phyloP scores from a whole-genome alignment of 169 alveolate species.

The Eimeria acervulina region DNA sequence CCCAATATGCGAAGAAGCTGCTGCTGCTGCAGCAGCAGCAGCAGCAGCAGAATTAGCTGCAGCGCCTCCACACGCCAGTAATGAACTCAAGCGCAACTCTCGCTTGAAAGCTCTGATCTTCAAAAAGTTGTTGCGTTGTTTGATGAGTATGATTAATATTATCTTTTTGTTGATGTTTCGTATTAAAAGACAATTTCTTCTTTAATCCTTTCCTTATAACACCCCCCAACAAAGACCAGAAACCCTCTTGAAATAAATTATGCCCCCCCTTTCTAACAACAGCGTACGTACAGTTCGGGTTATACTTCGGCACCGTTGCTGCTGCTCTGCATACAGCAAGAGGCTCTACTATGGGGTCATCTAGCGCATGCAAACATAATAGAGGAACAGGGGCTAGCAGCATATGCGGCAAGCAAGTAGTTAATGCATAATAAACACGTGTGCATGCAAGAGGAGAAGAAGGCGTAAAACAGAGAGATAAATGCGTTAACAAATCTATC shows the following conservation, averaged over 20 bases:
- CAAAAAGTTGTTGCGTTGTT: neutral
- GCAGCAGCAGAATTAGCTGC: neutral
- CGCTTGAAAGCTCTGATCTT: slow-evolving; percentile 45
- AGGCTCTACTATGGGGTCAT: slow-evolving; percentile 54
- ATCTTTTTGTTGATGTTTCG: neutral
- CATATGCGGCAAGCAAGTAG: slow-evolving; percentile 32
- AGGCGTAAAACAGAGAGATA: slow-evolving; percentile 12
- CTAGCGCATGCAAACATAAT: slow-evolving; percentile 64
- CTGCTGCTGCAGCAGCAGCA: too few relatives aligned
- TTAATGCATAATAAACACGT: slow-evolving; percentile 31
- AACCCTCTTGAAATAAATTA: slow-evolving; percentile 7
- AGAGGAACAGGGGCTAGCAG: slow-evolving; percentile 62
- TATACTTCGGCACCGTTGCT: slow-evolving; percentile 49
- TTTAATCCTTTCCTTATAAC: neutral
- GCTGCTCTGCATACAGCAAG: slow-evolving; percentile 30
- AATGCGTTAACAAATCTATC: slow-evolving; percentile 43
- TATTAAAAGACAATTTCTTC: too few relatives aligned
- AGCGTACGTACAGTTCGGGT: slow-evolving; percentile 61
- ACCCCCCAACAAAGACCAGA: neutral
- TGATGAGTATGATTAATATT: neutral
- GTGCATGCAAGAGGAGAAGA: slow-evolving; percentile 39
- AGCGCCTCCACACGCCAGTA: slow-evolving; percentile 31
- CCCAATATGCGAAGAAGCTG: too few relatives aligned
- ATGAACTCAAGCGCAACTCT: slow-evolving; percentile 55
- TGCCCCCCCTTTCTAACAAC: slow-evolving; percentile 42